Conservation (phyloP, 768 basidiomycete genomes). For the Phaeotremella skinneri region DNA sequence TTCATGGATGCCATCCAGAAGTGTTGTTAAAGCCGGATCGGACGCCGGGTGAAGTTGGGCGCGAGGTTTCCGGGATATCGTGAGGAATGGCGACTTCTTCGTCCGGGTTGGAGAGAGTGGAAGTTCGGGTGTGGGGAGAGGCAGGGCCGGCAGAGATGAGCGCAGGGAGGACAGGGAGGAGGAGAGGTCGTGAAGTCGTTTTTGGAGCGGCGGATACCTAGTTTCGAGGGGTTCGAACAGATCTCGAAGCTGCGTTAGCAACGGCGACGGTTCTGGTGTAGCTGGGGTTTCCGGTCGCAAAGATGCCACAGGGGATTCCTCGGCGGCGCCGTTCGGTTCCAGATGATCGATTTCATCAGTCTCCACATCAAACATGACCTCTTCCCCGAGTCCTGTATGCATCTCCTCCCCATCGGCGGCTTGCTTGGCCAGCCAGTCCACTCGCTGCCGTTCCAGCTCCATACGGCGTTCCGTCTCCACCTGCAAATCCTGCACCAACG, state of each 20-base stretch:
- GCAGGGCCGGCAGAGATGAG: conserved; percentile 21
- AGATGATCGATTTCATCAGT: background rate
- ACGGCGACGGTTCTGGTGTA: conserved; percentile 15
- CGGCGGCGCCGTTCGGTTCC: background rate
- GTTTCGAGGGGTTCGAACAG: conserved; percentile 30
- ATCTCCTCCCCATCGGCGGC: conserved; percentile 26
- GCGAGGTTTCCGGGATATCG: conserved; percentile 12
- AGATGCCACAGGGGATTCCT: background rate
- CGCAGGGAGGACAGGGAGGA: conserved; percentile 30
- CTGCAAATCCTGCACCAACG: conserved; percentile 48
- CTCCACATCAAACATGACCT: conserved; percentile 36
- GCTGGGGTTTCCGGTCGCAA: background rate
- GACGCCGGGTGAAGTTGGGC: conserved; percentile 6
- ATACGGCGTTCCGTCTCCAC: conserved; percentile 43
- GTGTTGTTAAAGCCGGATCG: conserved; percentile 29
- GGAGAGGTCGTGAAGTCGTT: conserved; percentile 41
- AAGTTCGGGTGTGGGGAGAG: conserved; percentile 9
- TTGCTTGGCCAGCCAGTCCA: conserved; percentile 45
- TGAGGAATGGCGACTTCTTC: conserved; percentile 18
- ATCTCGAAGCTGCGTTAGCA: conserved; percentile 15
- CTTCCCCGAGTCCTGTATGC: background rate
- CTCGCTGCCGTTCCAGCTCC: conserved; percentile 41
- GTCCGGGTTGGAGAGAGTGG: conserved; percentile 6
- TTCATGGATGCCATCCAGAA: conserved; percentile 48
- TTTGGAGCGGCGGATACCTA: conserved; percentile 34